Conservation (phyloP, 345 rosid genomes). For the Populus simonii region DNA sequence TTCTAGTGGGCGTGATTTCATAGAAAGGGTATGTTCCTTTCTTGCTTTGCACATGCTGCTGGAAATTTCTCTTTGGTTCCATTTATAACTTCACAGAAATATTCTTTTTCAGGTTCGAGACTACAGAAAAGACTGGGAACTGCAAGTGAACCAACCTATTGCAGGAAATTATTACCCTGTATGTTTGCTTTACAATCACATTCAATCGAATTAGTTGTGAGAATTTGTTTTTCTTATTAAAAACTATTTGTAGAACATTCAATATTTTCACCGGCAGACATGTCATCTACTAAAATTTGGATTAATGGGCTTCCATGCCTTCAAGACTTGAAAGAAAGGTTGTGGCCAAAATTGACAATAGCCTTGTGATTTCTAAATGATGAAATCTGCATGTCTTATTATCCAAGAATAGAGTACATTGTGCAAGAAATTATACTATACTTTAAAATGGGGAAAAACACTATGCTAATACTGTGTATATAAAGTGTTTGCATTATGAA, state of each 20-base stretch:
- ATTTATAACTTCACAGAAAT: background rate
- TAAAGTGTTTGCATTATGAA: too few species aligned
- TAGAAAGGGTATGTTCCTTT: slow-evolving; percentile 64
- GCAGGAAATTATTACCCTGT: slow-evolving; percentile 98
- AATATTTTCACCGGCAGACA: too few species aligned
- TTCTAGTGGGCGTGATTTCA: slow-evolving; percentile 92
- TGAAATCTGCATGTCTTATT: background rate
- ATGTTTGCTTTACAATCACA: slow-evolving; percentile 17
- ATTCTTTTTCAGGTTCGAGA: slow-evolving; percentile 63
- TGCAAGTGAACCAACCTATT: slow-evolving; percentile 77
- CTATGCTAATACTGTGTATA: rapidly evolving
- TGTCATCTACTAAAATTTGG: background rate
- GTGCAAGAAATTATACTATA: too few species aligned
- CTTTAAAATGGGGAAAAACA: too few species aligned
- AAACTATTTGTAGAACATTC: too few species aligned
- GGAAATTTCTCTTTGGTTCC: background rate
- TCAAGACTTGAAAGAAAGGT: background rate
- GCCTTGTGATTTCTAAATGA: background rate
- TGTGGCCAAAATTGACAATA: background rate
- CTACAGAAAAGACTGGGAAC: slow-evolving; percentile 83
- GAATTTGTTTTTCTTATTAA: background rate
- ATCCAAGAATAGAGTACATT: background rate
- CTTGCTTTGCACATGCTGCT: background rate
- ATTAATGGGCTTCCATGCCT: background rate
- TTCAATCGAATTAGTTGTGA: background rate